Base-by-base conservation (phyloP, 352 stramenopile genomes). In the Phytophthora hybrid region DNA sequence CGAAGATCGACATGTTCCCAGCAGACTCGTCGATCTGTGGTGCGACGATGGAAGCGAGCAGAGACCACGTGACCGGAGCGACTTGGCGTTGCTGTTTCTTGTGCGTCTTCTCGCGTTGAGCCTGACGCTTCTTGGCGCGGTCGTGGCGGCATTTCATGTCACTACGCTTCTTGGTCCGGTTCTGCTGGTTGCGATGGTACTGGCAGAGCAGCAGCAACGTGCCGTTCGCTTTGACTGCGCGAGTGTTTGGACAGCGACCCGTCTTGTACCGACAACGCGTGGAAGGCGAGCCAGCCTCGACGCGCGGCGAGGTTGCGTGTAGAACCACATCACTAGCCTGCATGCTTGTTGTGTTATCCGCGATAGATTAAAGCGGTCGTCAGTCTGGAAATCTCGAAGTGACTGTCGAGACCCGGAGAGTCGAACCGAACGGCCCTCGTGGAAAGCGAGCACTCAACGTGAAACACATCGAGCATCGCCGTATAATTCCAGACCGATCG, bases 141-240 rank as follows among this genome's bases (percentile, higher is more conserved):
- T 92, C 69, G 31, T 90, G 81, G 16, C 88, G 79, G 73, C 91
- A 93, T 67, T 94, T 93, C 69, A 92, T 86, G 66, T 96, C 89
- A 60, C 87, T 94, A 8, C 87, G 86, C 70, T 94, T 94, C 77
- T 96, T 96, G 26, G 88, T 95, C n/a, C 88, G 81, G 59, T 96
- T 96, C 68, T 95, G 88, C 66, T 95, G 89, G 63, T 81, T 82
- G 44, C 89, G 88, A 52, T 96, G 89, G 69, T 90, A 87, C 66
- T 96, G 87, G 55, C 89, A 96, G 18, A 96, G 84, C 57, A 94
- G 73, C 13, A 95, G 76, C 4, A 89, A 75, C 23, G 80, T 88
- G 34, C 89, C 88, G 59, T 95, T 95, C 19, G 88, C 74, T 59
- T 96, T 96, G 18, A 90, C 74, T 41, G 90, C 88, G 10, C 89